phyloP scores from a whole-genome alignment of 495 filamentous ascomycete species.

The Aspergillus mulundensis region DNA sequence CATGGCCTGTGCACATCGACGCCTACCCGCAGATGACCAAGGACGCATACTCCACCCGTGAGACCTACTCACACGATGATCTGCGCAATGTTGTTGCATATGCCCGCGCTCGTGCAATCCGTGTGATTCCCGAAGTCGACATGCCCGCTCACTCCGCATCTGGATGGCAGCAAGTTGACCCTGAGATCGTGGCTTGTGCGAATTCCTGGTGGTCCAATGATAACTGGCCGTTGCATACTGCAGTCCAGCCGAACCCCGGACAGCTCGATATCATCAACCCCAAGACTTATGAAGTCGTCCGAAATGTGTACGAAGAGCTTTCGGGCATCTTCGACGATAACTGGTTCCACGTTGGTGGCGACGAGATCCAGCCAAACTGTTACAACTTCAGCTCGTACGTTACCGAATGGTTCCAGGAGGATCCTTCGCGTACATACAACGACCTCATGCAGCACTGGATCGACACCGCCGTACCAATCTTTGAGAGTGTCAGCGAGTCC shows the following conservation, averaged over 20 bases:
- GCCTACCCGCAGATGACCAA: slow-evolving; percentile 50
- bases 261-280: slow-evolving; percentile 54
- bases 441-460: slow-evolving; percentile 54
- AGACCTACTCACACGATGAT: slow-evolving; percentile 38
- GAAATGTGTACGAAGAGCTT: slow-evolving; percentile 50
- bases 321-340: slow-evolving; percentile 49
- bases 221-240: slow-evolving; percentile 46
- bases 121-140: slow-evolving; percentile 49
- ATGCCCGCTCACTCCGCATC: slow-evolving; percentile 50
- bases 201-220: slow-evolving; percentile 58
- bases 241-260: slow-evolving; percentile 53
- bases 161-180: slow-evolving; percentile 54
- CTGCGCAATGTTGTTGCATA: slow-evolving; percentile 43
- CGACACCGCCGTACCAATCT: slow-evolving; percentile 51
- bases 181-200: slow-evolving; percentile 46
- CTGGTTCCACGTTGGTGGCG: slow-evolving; percentile 54
- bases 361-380: slow-evolving; percentile 51
- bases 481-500: slow-evolving; percentile 32
- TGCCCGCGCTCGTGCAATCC: slow-evolving; percentile 43
- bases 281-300: slow-evolving; percentile 50
- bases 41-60: slow-evolving; percentile 49
- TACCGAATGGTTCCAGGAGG: slow-evolving; percentile 45
- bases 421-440: slow-evolving; percentile 46
- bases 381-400: slow-evolving; percentile 51
- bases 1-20: slow-evolving; percentile 48